Conservation (phyloP, 73 alveolate species). For the Symbiodinium pilosum region DNA sequence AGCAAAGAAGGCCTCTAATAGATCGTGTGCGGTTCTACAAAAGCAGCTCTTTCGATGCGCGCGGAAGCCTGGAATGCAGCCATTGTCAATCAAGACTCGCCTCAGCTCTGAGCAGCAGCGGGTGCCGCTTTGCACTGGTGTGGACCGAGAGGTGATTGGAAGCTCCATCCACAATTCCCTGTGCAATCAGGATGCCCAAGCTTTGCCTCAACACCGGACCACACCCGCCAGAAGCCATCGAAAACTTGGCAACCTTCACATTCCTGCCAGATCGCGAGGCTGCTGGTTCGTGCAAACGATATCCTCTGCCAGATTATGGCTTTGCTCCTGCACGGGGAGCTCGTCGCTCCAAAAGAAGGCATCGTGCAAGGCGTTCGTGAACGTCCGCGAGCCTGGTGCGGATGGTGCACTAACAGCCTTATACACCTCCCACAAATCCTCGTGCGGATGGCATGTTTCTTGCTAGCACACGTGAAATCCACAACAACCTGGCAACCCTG, state of each 20-base stretch:
- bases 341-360: conserved; percentile 82
- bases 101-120: too few species aligned
- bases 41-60: too few species aligned
- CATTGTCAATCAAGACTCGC: conserved; percentile 84
- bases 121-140: too few species aligned
- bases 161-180: too few species aligned
- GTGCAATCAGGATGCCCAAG: conserved; percentile 16
- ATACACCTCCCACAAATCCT: background rate
- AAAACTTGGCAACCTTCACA: conserved; percentile 85
- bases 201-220: conserved; percentile 76
- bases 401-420: too few species aligned
- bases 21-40: too few species aligned
- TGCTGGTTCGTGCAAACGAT: background rate
- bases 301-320: too few species aligned
- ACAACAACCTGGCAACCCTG: too few species aligned
- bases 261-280: conserved; percentile 3
- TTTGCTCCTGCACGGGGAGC: conserved; percentile 34
- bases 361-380: conserved; percentile 62
- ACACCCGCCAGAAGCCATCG: conserved; percentile 89
- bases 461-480: background rate
- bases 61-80: conserved; percentile 95
- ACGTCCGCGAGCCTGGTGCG: conserved; percentile 62
- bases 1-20: too few species aligned
- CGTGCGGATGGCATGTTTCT: background rate
- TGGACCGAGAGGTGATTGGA: too few species aligned